A percentile compares a stretch with the other conserved stretches of the same genome.
Evolutionary conservation across 2,329 filamentous ascomycete species (phyloP).

Genomic region (Pseudogymnoascus sp.): DNA sequence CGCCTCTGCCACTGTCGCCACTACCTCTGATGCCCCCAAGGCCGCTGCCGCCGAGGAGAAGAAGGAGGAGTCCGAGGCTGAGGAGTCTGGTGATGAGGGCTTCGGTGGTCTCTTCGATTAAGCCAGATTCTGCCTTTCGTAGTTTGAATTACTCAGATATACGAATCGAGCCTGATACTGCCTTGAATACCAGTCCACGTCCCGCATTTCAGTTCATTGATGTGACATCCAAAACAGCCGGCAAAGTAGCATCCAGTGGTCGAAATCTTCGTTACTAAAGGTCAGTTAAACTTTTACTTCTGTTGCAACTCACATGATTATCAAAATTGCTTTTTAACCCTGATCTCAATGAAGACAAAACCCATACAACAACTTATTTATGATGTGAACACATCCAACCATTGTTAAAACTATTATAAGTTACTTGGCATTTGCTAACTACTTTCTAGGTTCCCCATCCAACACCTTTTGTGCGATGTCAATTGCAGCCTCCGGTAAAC

Average conservation of each 20-base stretch:
- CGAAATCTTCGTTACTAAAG: neutral
- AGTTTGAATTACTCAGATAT: neutral
- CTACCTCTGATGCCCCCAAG: slow-evolving; percentile 44
- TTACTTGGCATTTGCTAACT: slow-evolving; percentile 10
- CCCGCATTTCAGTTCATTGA: neutral
- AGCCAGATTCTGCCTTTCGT: slow-evolving; percentile 1
- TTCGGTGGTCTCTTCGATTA: slow-evolving; percentile 78
- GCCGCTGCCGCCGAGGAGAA: slow-evolving; percentile 51
- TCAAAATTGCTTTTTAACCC: slow-evolving; percentile 35
- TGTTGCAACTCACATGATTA: slow-evolving; percentile 28
- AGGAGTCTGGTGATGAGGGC: slow-evolving; percentile 54
- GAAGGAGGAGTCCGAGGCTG: slow-evolving; percentile 60
- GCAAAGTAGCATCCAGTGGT: neutral
- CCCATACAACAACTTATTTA: slow-evolving; percentile 35
- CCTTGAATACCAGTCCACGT: neutral
- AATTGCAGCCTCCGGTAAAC: slow-evolving; percentile 68
- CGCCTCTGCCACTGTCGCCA: slow-evolving; percentile 69
- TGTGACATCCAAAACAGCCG: neutral
- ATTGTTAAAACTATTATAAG: slow-evolving; percentile 19
- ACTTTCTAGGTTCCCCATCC: slow-evolving; percentile 10
- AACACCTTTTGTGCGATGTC: slow-evolving; percentile 46
- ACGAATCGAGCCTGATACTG: neutral
- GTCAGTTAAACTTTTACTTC: slow-evolving; percentile 19
- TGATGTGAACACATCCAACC: slow-evolving; percentile 6
- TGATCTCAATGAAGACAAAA: slow-evolving; percentile 33